Conservation (phyloP, 106 monocot species). For the Allium sativum region DNA sequence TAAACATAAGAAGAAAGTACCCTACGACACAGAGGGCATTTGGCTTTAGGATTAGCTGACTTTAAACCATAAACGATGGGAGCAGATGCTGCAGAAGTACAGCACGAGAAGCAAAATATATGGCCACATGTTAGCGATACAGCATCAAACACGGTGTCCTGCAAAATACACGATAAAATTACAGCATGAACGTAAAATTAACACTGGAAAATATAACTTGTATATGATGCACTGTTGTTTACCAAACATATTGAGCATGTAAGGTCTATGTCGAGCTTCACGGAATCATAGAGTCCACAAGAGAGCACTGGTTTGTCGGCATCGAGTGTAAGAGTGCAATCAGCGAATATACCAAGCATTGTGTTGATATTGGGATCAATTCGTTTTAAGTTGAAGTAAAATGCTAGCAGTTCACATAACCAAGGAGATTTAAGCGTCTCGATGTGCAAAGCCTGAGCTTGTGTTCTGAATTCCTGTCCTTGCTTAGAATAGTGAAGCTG, state of each 20-base stretch:
- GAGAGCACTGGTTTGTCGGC: constrained; percentile 50
- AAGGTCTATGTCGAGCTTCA: constrained; percentile 64
- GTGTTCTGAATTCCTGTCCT: constrained; percentile 62
- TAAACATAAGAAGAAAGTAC: constrained; percentile 12
- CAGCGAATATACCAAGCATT: constrained; percentile 33
- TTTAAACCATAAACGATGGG: constrained; percentile 69
- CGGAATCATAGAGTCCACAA: constrained; percentile 55
- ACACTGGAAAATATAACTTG: background rate
- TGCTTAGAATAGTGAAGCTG: constrained; percentile 84
- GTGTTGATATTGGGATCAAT: constrained; percentile 13
- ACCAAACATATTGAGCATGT: constrained; percentile 95
- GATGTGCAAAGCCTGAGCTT: constrained; percentile 60
- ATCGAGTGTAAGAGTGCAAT: constrained; percentile 45
- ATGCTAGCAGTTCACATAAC: constrained; percentile 79
- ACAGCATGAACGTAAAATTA: background rate
- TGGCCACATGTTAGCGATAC: constrained; percentile 78
- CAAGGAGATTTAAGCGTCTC: constrained; percentile 92
- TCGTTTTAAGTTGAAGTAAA: constrained; percentile 57
- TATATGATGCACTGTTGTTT: constrained; percentile 5
- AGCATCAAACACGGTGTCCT: constrained; percentile 88
- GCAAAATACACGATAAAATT: background rate
- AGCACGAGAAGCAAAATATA: constrained; percentile 80
- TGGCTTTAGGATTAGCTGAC: constrained; percentile 34
- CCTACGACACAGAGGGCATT: constrained; percentile 72
- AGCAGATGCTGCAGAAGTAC: constrained; percentile 60